Evolutionary conservation across 208 protist species (phyloP).

Genomic region (Strigomonas culicis): DNA sequence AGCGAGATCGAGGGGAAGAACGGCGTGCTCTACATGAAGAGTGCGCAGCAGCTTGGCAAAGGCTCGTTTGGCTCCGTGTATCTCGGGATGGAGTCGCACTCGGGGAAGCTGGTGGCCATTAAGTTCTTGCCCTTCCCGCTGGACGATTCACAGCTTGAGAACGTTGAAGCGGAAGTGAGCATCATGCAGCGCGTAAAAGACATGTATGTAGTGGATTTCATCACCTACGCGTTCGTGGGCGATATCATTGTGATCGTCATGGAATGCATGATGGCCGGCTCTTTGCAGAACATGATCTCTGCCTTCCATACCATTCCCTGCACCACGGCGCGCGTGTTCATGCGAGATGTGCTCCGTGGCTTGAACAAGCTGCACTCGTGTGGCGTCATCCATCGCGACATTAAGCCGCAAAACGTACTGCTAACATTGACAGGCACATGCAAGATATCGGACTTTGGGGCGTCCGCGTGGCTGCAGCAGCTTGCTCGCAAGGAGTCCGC

Average conservation of each 20-base stretch:
- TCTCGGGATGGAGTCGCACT: conserved; percentile 81
- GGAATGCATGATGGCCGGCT: conserved; percentile 90
- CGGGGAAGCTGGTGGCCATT: conserved; percentile 74
- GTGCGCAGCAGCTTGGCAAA: conserved; percentile 75
- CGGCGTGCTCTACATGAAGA: conserved; percentile 69
- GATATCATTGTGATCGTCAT: conserved; percentile 82
- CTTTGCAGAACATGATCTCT: conserved; percentile 70
- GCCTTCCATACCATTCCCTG: conserved; percentile 70
- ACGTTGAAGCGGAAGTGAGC: conserved; percentile 76
- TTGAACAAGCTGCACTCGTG: conserved; percentile 81
- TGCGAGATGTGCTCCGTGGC: conserved; percentile 79
- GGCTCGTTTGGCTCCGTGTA: conserved; percentile 86
- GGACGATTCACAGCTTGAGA: conserved; percentile 50
- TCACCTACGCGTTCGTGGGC: conserved; percentile 71
- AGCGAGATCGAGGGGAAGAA: conserved; percentile 70
- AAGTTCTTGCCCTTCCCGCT: conserved; percentile 80
- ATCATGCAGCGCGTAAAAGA: conserved; percentile 84
- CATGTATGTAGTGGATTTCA: conserved; percentile 83
- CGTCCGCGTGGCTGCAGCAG: conserved; percentile 70
- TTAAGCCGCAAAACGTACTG: conserved; percentile 92
- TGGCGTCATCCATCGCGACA: conserved; percentile 85
- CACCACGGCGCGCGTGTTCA: conserved; percentile 63
- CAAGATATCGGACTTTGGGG: conserved; percentile 93
- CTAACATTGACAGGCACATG: conserved; percentile 69
- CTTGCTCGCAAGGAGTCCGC: conserved; percentile 51